A percentile compares a stretch with the other conserved stretches of the same genome.
Evolutionary conservation across 805 yeast species (phyloP).

Genomic region (Ogataea polymorpha): DNA sequence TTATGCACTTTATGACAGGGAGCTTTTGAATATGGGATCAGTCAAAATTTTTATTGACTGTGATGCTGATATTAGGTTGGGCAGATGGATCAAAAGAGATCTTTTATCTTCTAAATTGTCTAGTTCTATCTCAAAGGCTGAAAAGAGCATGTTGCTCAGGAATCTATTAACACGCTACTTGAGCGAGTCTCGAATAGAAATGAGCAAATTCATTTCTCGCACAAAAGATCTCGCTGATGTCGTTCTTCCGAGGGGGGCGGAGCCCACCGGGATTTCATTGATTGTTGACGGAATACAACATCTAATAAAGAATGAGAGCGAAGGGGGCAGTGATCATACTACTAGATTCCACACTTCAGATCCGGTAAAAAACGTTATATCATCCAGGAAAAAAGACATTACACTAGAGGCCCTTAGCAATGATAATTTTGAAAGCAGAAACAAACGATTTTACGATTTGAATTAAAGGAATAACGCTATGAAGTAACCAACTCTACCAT

Average conservation of each 20-base stretch:
- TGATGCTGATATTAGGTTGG: slow-evolving; percentile 79
- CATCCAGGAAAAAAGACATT: slow-evolving; percentile 19
- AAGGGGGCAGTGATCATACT: slow-evolving; percentile 1
- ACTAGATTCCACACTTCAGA: neutral
- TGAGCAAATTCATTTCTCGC: slow-evolving; percentile 60
- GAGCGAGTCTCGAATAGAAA: slow-evolving; percentile 58
- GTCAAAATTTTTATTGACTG: slow-evolving; percentile 75
- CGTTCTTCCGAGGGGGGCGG: slow-evolving; percentile 69
- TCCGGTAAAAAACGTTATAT: slow-evolving; percentile 2
- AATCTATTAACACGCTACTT: slow-evolving; percentile 47
- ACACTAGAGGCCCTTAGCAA: slow-evolving; percentile 27
- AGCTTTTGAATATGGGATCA: slow-evolving; percentile 52
- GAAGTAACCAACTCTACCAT: no score
- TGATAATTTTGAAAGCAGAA: slow-evolving; percentile 27
- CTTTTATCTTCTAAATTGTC: slow-evolving; percentile 15
- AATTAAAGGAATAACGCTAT: slow-evolving; percentile 8
- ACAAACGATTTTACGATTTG: slow-evolving; percentile 28
- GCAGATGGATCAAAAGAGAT: slow-evolving; percentile 63
- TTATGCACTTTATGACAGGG: slow-evolving; percentile 69
- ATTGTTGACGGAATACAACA: slow-evolving; percentile 64
- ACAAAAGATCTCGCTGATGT: slow-evolving; percentile 75
- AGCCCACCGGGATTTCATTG: slow-evolving; percentile 51
- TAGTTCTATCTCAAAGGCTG: slow-evolving; percentile 5
- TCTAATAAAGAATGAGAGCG: slow-evolving; percentile 20
- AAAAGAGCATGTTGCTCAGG: slow-evolving; percentile 25